Base-by-base conservation (phyloP, 352 stramenopile species). In the Chloridella minuta region DNA sequence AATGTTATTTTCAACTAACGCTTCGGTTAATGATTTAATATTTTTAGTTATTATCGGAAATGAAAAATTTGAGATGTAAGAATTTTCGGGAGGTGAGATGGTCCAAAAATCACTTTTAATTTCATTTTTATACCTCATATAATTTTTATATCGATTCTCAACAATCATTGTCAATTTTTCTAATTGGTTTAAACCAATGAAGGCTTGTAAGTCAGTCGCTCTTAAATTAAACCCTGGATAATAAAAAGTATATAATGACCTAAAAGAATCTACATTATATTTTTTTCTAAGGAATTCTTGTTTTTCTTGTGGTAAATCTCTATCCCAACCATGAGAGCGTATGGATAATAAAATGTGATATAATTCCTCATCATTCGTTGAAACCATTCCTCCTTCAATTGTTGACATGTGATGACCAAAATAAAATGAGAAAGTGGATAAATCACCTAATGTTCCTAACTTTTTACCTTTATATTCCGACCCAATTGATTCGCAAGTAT, bases 381-480 rank as follows among this genome's bases (percentile, higher is more conserved):
- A 83, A 22, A 83, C 51, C 51, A 24, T 24, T 83, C 51, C 51
- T 25, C 51, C 51, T 24, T 83, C 51, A 83, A 22, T 24, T 24
- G 23, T 83, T 24, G 51, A 25, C n/a, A 83, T 83, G 51, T 83
- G 51, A 83, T 83, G 51, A 25, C n/a, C 51, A 22, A 24, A 24
- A 83, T 83, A 83, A 83, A 83, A 83, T 25, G n/a, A 25, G n/a
- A 83, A 25, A 83, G 51, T 83, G 51, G n/a, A 22, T 25, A 83
- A 25, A 24, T 83, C 51, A 25, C 51, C 51, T 25, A 83, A 83
- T 22, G 51, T 83, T 83, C 51, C 51, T 25, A 83, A 22, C n/a
- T 83, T 22, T 83, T 83, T 83, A 83, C 51, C 51, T 25, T 83
- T 83, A 83, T 83, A 83, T 22, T 22, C 23, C n/a, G 51, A 22